Percentiles rank a stretch among this genome's conserved stretches.
phyloP scores from a whole-genome alignment of 2,329 filamentous ascomycete species.

The Microsporum canis region DNA sequence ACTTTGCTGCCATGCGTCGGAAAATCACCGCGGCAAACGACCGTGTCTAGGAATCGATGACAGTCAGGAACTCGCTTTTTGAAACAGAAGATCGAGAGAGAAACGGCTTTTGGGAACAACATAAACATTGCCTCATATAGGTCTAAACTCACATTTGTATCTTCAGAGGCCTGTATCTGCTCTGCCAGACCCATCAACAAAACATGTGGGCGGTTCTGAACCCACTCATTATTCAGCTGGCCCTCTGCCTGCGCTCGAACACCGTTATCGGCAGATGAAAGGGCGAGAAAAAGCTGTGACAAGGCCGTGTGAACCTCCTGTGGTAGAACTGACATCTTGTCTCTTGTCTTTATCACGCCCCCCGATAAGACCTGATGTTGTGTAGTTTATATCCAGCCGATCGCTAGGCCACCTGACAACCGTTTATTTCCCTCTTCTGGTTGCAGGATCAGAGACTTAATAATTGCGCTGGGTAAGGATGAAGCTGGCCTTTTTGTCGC shows the following conservation, averaged over 20 bases:
- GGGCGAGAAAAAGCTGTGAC: conserved; percentile 70
- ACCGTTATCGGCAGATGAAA: conserved; percentile 81
- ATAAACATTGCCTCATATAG: no score
- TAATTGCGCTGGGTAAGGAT: background rate
- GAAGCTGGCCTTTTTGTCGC: background rate
- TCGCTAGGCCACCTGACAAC: background rate
- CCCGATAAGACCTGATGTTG: background rate
- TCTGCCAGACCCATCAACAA: conserved; percentile 89
- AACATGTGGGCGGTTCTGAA: conserved; percentile 65
- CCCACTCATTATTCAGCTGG: conserved; percentile 84
- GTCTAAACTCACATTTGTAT: conserved; percentile 51
- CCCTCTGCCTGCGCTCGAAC: conserved; percentile 80
- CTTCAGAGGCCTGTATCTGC: conserved; percentile 69
- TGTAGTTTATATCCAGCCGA: background rate
- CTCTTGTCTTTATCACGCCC: background rate
- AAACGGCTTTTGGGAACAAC: background rate
- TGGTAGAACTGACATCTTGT: conserved; percentile 70
- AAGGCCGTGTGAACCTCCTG: conserved; percentile 76
- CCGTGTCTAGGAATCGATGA: conserved; percentile 50
- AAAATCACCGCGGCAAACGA: conserved; percentile 92
- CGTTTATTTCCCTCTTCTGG: background rate
- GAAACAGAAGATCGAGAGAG: background rate
- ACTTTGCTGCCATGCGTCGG: conserved; percentile 81
- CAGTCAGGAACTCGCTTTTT: conserved; percentile 11
- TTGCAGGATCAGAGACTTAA: background rate